Conservation (phyloP, 805 yeast genomes). For the Isabelozyma gotoi region DNA sequence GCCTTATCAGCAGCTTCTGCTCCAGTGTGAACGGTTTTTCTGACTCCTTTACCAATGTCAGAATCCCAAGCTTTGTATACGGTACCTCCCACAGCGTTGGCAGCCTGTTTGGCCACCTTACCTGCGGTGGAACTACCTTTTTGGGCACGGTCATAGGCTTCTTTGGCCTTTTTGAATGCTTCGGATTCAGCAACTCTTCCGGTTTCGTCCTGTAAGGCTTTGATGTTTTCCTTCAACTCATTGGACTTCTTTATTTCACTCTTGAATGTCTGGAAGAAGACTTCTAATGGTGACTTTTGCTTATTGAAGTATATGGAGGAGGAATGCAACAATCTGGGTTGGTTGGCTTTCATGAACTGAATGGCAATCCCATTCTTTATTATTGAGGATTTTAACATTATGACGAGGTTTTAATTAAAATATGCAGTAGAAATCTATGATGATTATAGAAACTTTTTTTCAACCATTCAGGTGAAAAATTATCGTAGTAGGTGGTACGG, state of each 20-base stretch:
- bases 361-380: slow-evolving; percentile 4
- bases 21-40: slow-evolving; percentile 76
- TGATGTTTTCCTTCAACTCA: slow-evolving; percentile 89
- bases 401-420: not conserved
- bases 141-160: slow-evolving; percentile 86
- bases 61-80: slow-evolving; percentile 96
- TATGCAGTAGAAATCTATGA: not conserved
- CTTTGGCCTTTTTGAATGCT: slow-evolving; percentile 89
- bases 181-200: slow-evolving; percentile 93
- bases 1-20: slow-evolving; percentile 87
- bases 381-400: slow-evolving; percentile 6
- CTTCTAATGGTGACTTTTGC: slow-evolving; percentile 81
- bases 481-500: not conserved
- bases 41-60: slow-evolving; percentile 84
- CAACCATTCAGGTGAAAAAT: not conserved
- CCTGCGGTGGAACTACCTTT: slow-evolving; percentile 65
- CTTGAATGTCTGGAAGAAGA: slow-evolving; percentile 88
- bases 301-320: slow-evolving; percentile 12
- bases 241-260: slow-evolving; percentile 86
- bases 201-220: slow-evolving; percentile 93
- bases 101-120: slow-evolving; percentile 80
- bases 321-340: slow-evolving; percentile 15
- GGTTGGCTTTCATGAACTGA: not conserved
- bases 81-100: slow-evolving; percentile 88
- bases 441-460: not conserved